Evolutionary conservation across 2,329 filamentous ascomycete genomes (phyloP), one percentile per base, ranked within the genome.

Genomic region (Epichloe coenophiala): DNA sequence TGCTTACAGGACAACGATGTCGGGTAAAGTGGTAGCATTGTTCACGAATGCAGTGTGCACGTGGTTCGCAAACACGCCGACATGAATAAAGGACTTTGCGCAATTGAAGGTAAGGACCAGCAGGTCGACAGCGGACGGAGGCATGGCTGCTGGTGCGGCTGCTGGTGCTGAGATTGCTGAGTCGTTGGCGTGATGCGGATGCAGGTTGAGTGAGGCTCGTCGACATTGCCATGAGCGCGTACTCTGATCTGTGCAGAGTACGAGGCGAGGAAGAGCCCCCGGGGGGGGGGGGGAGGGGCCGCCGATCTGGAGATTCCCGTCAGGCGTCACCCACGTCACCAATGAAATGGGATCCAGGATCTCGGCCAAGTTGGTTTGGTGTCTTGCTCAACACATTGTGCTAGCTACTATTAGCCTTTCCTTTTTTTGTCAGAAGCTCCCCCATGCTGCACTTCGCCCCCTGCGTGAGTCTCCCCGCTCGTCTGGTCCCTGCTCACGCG

Each of bases 81-180:
- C 72, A 58, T 90, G 75, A 60, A 95, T 80, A 8, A 81, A 68
- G 49, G 75, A 75, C 58, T 87, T 86, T 35, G 78, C 91, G 61
- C 88, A 94, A 64, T 97, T 97, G 72, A 93, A 95, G 11, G 90
- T 95, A 49, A 95, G 68, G 55, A 95, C 76, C 60, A 95, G 84
- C 51, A 89, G 68, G 59, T 83, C 80, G 50, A 94, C 72, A 39
- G 74, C 69, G 41, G 74, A 72, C 47, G 65, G 60, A 49, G 68
- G 61, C 70, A 65, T 65, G 54, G 45, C 35, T 45, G 50, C 17
- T 17, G 17, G 17, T 17, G 17, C 19, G 54, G 45, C 35, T 45
- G 50, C 17, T 17, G 17, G 17, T 17, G 17, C 19, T 12, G 44
- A 19, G 35, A 47, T 27, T 43, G 41, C 15, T 31, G 8, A 5